Evolutionary conservation across 257 asterid species (phyloP).

Genomic region (Parsonsia alboflavescens): DNA sequence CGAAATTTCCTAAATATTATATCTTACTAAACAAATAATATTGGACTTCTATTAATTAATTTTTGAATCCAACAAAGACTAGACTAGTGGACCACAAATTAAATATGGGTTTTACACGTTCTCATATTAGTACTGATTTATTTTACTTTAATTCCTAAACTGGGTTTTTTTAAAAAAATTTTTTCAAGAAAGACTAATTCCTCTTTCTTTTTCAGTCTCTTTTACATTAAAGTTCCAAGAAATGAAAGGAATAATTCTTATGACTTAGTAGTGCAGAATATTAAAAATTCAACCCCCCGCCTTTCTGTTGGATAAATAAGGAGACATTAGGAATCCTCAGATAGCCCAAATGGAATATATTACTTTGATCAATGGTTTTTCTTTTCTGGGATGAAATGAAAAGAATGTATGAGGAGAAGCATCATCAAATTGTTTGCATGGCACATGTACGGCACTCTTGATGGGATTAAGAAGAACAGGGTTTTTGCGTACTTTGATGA

Average conservation of each 20-base stretch:
- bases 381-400: background rate
- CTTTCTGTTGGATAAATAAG: background rate
- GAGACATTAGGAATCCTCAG: conserved; percentile 2
- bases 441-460: conserved; percentile 26
- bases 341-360: background rate
- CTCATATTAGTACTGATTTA: too few species aligned
- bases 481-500: conserved; percentile 49
- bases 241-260: background rate
- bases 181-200: background rate
- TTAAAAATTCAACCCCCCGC: background rate
- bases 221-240: background rate
- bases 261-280: background rate
- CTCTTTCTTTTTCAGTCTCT: background rate
- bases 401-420: background rate
- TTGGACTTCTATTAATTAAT: too few species aligned
- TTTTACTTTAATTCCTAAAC: background rate
- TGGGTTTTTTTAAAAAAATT: too few species aligned
- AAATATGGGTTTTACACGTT: too few species aligned
- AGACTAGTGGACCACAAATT: too few species aligned
- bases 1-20: too few species aligned
- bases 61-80: too few species aligned
- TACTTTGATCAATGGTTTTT: background rate
- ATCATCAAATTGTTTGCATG: conserved; percentile 26
- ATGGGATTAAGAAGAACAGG: conserved; percentile 21
- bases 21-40: too few species aligned